Base-by-base conservation (phyloP, 2,329 filamentous ascomycete species). In the Truncatella angustata region DNA sequence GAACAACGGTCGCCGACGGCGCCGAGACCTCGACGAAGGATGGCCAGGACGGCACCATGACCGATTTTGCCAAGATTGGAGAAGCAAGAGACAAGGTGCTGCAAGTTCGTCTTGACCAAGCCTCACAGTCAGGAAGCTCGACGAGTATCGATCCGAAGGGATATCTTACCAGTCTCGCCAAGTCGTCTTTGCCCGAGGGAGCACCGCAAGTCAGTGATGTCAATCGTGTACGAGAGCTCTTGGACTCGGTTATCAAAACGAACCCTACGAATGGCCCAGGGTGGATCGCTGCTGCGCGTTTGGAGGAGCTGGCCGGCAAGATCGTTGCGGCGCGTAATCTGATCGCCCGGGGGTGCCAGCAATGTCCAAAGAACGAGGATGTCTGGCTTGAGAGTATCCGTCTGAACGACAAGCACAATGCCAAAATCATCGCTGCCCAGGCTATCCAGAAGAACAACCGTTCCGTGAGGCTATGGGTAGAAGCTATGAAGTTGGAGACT, bases 171-270 rank as follows among this genome's bases (percentile, higher is more conserved):
- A 96, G 88, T 63, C 76, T 99, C 47, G 88, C 88, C 52, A 92
- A 90, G 69, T 87, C 89, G 48, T 87, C 92, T 66, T 75, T 91
- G 53, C 88, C 85, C 53, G 89, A 91, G 53, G 84, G 86, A 4
- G 90, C 95, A 63, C 83, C 90, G 4, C 88, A 92, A 62, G 89
- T 97, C 23, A 93, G 94, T 54, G 94, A 99, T 65, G 91, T 99
- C 68, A 96, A 96, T 66, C 88, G 94, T 70, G 94, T 95, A 16
- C 85, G 94, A 57, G 87, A 92, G 57, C 79, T 99, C 32, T 76
- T 99, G n/a, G 91, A 96, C 66, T 97, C 93, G 0, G 94, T 97
- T 43, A 95, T 96, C 68, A 95, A 94, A 72, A 97, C 93, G 6
- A 99, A 99, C 68, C 90, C 93, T 2, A 92, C 90, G 57, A 95